Base-by-base conservation (phyloP, 257 asterid species). In the Ballota nigra region DNA sequence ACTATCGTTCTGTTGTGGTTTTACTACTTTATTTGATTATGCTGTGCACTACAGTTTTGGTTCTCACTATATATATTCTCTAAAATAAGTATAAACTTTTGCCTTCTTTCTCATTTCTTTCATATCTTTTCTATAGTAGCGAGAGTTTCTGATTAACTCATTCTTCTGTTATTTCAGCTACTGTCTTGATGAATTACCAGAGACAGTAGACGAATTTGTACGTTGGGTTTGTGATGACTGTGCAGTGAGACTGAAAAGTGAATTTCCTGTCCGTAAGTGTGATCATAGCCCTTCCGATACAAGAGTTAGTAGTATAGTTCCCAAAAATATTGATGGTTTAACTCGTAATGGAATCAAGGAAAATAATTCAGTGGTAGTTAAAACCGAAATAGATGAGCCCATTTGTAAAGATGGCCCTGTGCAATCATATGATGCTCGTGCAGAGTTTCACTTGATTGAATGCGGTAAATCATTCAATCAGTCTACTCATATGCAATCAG, bases 191-290 rank as follows among this genome's bases (percentile, higher is more conserved):
- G 68, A 56, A 38, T 13, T 87, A 59, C 94, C 96, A 5, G 59
- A 78, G 49, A 77, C 85, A 3, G n/a, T 69, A 22, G 88, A 84
- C 53, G 92, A 89, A 77, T 74, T 74, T 47, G 91, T 91, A 57
- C 38, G 16, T 64, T 91, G 97, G 97, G 55, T 67, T 60, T 91
- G 97, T 78, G 96, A 86, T n/a, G 79, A 75, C 45, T 89, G 96
- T 75, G 68, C 78, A 38, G 69, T 8, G 18, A 64, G 45, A 61
- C 38, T 8, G 47, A 58, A 9, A 70, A 29, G 51, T 16, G 65
- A 33, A 41, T 11, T 45, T 12, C 3, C 24, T 26, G 18, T 19
- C 8, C 13, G 0, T 5, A 18, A 68, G 51, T n/a, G 11, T 68
- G 34, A 12, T 31, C 28, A 16, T 24, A 29, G 20, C 29, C 68